Percentiles rank a stretch among this genome's conserved stretches.
phyloP scores from a whole-genome alignment of 345 rosid species.

The Murraya paniculata region DNA sequence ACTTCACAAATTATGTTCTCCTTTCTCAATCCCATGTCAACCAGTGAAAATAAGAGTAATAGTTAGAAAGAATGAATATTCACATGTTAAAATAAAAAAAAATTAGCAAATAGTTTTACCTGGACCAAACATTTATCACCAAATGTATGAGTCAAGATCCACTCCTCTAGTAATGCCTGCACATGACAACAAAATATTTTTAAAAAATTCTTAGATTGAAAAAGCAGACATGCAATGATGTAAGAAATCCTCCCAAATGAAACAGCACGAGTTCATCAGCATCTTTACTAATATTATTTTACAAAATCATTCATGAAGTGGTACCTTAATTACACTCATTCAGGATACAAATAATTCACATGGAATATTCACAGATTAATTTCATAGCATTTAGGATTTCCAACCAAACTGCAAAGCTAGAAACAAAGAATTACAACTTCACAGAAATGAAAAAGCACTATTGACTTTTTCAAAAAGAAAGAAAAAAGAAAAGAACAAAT shows the following conservation, averaged over 20 bases:
- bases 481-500: neutral
- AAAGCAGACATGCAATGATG: neutral
- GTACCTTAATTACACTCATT: neutral
- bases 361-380: neutral
- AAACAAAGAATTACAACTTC: neutral
- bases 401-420: neutral
- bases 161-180: slow-evolving; percentile 94
- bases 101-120: slow-evolving; percentile 35
- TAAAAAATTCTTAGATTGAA: slow-evolving; percentile 6
- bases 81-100: neutral
- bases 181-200: slow-evolving; percentile 3
- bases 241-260: slow-evolving; percentile 1
- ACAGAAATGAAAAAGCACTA: neutral
- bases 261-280: neutral
- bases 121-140: slow-evolving; percentile 57
- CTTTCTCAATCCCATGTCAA: neutral
- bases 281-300: neutral
- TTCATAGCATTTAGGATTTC: neutral
- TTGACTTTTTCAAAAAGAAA: neutral
- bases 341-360: neutral
- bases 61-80: neutral
- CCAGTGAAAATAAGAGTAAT: neutral
- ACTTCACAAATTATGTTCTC: neutral
- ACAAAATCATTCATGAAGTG: neutral
- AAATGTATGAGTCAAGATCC: slow-evolving; percentile 65